Evolutionary conservation across 768 basidiomycete species (phyloP).

Genomic region (Lactarius sp.): DNA sequence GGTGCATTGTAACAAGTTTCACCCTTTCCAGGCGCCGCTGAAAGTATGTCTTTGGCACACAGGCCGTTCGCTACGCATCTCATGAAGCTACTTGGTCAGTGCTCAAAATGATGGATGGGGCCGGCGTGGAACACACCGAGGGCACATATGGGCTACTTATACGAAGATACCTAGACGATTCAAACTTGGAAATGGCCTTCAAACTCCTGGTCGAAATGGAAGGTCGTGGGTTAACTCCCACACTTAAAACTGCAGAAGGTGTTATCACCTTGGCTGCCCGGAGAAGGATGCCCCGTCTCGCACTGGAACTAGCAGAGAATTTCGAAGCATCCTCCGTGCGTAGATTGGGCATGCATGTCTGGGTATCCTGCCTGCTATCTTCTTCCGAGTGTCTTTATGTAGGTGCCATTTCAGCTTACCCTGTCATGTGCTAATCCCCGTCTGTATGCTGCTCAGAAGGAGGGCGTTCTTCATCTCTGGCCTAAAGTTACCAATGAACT

Average conservation of each 20-base stretch:
- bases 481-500: conserved; percentile 47
- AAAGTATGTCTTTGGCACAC: conserved; percentile 14
- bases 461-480: conserved; percentile 66
- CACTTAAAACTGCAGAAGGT: conserved; percentile 44
- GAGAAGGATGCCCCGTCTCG: conserved; percentile 55
- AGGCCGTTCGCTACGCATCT: conserved; percentile 32
- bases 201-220: conserved; percentile 59
- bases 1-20: conserved; percentile 38
- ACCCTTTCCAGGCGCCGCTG: conserved; percentile 34
- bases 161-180: conserved; percentile 38
- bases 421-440: background rate
- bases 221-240: conserved; percentile 44
- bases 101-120: conserved; percentile 50
- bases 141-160: conserved; percentile 53
- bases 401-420: conserved; percentile 31
- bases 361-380: conserved; percentile 62
- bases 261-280: conserved; percentile 53
- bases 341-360: conserved; percentile 48
- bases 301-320: conserved; percentile 60
- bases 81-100: conserved; percentile 36
- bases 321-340: conserved; percentile 55
- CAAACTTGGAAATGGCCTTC: conserved; percentile 63
- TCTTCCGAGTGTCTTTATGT: conserved; percentile 68
- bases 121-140: conserved; percentile 46
- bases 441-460: conserved; percentile 41